phyloP scores from a whole-genome alignment of 1,284 basidiomycete genomes.

The Cutaneotrichosporon arboriforme region DNA sequence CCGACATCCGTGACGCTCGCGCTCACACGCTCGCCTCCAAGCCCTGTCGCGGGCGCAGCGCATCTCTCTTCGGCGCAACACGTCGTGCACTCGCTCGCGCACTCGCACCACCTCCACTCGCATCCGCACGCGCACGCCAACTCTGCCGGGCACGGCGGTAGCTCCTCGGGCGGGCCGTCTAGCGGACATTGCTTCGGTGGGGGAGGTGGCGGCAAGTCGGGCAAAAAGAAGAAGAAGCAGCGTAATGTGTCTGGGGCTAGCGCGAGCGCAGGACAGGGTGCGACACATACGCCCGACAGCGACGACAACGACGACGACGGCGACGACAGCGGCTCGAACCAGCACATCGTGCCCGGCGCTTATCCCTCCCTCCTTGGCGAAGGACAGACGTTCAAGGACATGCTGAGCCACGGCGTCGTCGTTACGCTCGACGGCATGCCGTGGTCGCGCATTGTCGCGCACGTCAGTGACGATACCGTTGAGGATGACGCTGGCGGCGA shows the following conservation, averaged over 20 bases:
- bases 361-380: slow-evolving; percentile 13
- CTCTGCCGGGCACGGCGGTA: not conserved
- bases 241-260: not conserved
- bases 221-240: slow-evolving; percentile 18
- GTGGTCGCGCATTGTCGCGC: slow-evolving; percentile 46
- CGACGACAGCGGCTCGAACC: slow-evolving; percentile 14
- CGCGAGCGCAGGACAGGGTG: not conserved
- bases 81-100: slow-evolving; percentile 13
- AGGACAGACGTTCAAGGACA: slow-evolving; percentile 42
- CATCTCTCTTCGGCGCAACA: slow-evolving; percentile 15
- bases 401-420: slow-evolving; percentile 45
- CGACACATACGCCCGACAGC: slow-evolving; percentile 17
- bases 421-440: slow-evolving; percentile 46
- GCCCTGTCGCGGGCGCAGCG: not conserved
- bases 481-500: slow-evolving; percentile 10
- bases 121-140: not conserved
- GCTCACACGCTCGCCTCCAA: slow-evolving; percentile 35
- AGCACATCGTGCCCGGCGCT: slow-evolving; percentile 9
- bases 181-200: no score
- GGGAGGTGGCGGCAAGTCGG: not conserved
- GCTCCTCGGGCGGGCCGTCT: not conserved
- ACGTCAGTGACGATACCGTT: slow-evolving; percentile 42
- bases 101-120: slow-evolving; percentile 4
- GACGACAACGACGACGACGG: slow-evolving; percentile 38
- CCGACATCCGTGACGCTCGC: slow-evolving; percentile 46